Percentiles rank a stretch among this genome's conserved stretches.
phyloP scores from a whole-genome alignment of 2,329 filamentous ascomycete genomes.

The Clonostachys chloroleuca region DNA sequence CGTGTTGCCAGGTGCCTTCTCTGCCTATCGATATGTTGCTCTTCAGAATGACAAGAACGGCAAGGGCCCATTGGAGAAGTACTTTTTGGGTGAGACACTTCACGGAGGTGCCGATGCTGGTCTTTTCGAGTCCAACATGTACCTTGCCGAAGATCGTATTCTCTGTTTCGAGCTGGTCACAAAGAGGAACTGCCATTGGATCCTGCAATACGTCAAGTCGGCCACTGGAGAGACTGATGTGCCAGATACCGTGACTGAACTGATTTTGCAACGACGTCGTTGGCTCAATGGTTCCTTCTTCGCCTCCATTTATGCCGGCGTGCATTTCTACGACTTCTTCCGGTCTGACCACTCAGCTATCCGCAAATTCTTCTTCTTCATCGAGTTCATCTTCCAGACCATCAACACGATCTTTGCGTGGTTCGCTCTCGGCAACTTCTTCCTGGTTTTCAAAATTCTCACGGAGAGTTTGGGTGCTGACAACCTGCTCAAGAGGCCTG shows the following conservation, averaged over 20 bases:
- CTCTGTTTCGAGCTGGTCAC: constrained; percentile 97
- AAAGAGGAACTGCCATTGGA: constrained; percentile 96
- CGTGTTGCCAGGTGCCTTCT: constrained; percentile 94
- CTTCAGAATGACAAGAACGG: constrained; percentile 96
- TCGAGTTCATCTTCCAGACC: constrained; percentile 93
- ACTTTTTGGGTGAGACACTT: constrained; percentile 95
- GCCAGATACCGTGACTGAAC: constrained; percentile 86
- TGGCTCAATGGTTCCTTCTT: constrained; percentile 99
- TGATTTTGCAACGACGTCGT: constrained; percentile 91
- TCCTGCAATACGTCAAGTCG: constrained; percentile 97
- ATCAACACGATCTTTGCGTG: constrained; percentile 97
- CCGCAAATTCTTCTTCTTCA: constrained; percentile 82
- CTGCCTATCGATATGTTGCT: constrained; percentile 93
- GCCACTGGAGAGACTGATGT: constrained; percentile 96
- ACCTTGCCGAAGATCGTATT: constrained; percentile 96
- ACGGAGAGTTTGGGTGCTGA: constrained; percentile 75
- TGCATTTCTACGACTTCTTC: constrained; percentile 95
- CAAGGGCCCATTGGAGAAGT: constrained; percentile 89
- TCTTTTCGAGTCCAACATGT: constrained; percentile 99
- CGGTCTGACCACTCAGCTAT: constrained; percentile 84
- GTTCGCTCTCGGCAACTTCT: constrained; percentile 99
- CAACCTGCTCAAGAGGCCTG: constrained; percentile 69
- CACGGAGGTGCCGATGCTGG: constrained; percentile 87
- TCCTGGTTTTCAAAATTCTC: constrained; percentile 95
- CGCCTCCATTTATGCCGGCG: constrained; percentile 89